A percentile compares a stretch with the other conserved stretches of the same genome.
phyloP scores from a whole-genome alignment of 129 eudicot species.

The Flaveria bidentis region DNA sequence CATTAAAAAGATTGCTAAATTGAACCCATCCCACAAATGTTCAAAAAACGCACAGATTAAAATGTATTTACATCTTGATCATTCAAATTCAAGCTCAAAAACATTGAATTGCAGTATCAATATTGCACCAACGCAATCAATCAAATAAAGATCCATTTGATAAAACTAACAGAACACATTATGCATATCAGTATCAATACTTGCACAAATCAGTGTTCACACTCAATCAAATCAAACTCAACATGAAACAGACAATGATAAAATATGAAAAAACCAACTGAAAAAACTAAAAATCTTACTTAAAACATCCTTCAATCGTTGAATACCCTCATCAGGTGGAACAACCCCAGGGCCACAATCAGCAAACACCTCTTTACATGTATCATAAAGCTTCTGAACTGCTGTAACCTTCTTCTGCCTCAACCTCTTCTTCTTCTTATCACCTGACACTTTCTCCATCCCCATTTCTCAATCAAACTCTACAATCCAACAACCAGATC shows the following conservation, averaged over 20 bases:
- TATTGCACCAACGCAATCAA: not conserved
- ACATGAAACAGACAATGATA: not conserved
- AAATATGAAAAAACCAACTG: not conserved
- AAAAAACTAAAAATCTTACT: constrained; percentile 37
- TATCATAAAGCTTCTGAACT: constrained; percentile 72
- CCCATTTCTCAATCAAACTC: constrained; percentile 54
- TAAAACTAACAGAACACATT: not conserved
- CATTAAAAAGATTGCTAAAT: too few species aligned
- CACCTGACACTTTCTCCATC: constrained; percentile 50
- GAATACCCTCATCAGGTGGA: constrained; percentile 53
- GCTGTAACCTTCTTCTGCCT: constrained; percentile 46
- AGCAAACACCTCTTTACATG: constrained; percentile 74
- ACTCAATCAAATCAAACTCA: not conserved
- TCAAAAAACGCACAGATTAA: too few species aligned
- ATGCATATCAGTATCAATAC: too few species aligned
- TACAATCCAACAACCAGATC: not conserved
- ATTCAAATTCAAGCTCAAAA: too few species aligned
- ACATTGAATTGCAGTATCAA: too few species aligned
- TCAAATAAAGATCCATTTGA: not conserved
- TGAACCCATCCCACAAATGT: too few species aligned
- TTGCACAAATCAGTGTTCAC: not conserved
- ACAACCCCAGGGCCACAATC: constrained; percentile 80
- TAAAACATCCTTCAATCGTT: constrained; percentile 58
- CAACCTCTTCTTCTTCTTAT: constrained; percentile 46
- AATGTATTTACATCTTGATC: too few species aligned